These are phyloP conservation scores for Gautieria morchelliformis DNA, from an alignment of 768 basidiomycete species.

Conservation along the genomic window DNA sequence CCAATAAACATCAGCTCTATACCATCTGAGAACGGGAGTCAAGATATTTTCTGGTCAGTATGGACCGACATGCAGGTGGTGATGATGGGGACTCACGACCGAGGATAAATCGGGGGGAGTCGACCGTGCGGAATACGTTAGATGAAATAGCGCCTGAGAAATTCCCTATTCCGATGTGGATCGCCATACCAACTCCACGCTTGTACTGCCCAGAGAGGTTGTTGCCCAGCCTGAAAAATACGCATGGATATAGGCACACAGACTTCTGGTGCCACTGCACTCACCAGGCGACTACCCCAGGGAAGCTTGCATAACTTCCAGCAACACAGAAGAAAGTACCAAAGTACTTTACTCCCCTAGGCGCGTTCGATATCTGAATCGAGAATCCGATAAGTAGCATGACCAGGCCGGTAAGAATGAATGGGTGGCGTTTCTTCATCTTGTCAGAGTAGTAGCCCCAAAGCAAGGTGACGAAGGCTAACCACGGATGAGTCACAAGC, in stretches of 20 bases:
- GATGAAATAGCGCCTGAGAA: slow-evolving; percentile 55
- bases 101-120: slow-evolving; percentile 49
- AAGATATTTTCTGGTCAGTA: too few relatives aligned
- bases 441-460: slow-evolving; percentile 52
- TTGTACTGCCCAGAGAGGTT: slow-evolving; percentile 64
- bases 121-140: slow-evolving; percentile 51
- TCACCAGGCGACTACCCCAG: slow-evolving; percentile 55
- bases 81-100: slow-evolving; percentile 35
- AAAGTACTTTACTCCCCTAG: slow-evolving; percentile 55
- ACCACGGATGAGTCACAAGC: neutral
- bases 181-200: slow-evolving; percentile 55
- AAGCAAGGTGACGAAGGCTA: slow-evolving; percentile 44
- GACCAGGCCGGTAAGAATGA: slow-evolving; percentile 41
- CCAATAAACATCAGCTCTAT: slow-evolving; percentile 61
- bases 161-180: slow-evolving; percentile 62
- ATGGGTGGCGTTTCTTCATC: slow-evolving; percentile 42
- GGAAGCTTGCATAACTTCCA: slow-evolving; percentile 53
- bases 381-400: slow-evolving; percentile 49
- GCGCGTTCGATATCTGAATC: slow-evolving; percentile 50
- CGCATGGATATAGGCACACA: neutral
- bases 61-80: too few relatives aligned
- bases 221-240: slow-evolving; percentile 43
- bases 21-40: slow-evolving; percentile 30
- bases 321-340: slow-evolving; percentile 61
- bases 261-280: neutral